Evolutionary conservation across 192 early-diverging fungal species (phyloP), one percentile per base, ranked within the genome.

Genomic region (Rhizophlyctis rosea): DNA sequence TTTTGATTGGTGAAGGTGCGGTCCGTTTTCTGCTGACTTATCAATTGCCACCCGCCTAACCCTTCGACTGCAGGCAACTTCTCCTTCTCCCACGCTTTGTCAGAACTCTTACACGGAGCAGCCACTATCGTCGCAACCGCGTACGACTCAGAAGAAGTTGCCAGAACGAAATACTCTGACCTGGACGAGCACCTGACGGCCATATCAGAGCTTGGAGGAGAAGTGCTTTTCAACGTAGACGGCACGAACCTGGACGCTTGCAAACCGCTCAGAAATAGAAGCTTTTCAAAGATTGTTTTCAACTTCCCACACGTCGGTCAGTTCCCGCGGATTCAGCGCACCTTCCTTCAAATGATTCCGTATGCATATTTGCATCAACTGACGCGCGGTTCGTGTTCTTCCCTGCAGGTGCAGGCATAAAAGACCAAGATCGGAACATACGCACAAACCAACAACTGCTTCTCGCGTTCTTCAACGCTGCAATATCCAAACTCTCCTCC

Each of bases 271-370:
- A 62, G 51, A 27, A 34, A 39, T 23, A 73, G 76, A 52, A 44
- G 63, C 34, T 98, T 94, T 64, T 76, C 83, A 39, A 89, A 88
- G 61, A 91, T 98, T 34, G 84, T 95, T 14, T 98, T 98, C 70
- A 95, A 96, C 70, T 98, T 98, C 70, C 96, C 96, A 33, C 96
- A 98, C 67, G 86, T 86, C 5, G 94, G 94, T 82, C 18, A 16
- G 30, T 4, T 57, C 9, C 39, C 39, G 39, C 9, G n/a, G n/a
- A n/a, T n/a, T n/a, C n/a, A n/a, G n/a, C n/a, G n/a, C n/a, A n/a
- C n/a, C n/a, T n/a, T n/a, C n/a, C n/a, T n/a, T n/a, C n/a, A n/a
- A n/a, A n/a, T n/a, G n/a, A n/a, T n/a, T n/a, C n/a, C n/a, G n/a
- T n/a, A n/a, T n/a, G n/a, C n/a, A n/a, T n/a, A n/a, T n/a, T n/a